These are phyloP conservation scores for Astrothelium subdiscretum DNA, from an alignment of 495 filamentous ascomycete species.

Conservation along the genomic window DNA sequence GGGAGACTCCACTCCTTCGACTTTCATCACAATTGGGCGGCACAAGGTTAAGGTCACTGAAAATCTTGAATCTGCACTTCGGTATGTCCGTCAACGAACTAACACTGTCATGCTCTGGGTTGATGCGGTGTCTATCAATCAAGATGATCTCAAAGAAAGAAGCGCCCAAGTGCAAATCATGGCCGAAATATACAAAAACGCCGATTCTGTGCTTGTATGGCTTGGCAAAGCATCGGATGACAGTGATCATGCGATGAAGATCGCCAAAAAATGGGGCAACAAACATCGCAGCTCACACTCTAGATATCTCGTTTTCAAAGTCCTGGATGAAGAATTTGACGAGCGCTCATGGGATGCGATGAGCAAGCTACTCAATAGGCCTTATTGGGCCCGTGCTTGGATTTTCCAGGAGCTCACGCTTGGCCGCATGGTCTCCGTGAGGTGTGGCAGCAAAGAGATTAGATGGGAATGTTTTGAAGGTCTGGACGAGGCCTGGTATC, in stretches of 20 bases:
- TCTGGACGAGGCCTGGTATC: background rate
- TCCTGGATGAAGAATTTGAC: background rate
- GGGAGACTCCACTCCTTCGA: background rate
- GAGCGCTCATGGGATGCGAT: background rate
- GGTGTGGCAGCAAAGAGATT: background rate
- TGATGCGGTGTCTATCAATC: slow-evolving; percentile 15
- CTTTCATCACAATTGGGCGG: background rate
- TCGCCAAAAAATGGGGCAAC: background rate
- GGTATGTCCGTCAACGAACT: background rate
- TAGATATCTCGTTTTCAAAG: background rate
- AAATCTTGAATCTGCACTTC: background rate
- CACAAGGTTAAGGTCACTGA: background rate
- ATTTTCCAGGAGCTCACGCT: background rate
- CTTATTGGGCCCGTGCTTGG: background rate
- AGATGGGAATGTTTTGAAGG: background rate
- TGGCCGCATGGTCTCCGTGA: background rate
- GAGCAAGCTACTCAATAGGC: background rate
- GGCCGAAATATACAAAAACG: slow-evolving; percentile 10
- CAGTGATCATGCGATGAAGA: background rate
- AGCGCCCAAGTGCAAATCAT: slow-evolving; percentile 11
- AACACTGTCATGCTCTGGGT: background rate
- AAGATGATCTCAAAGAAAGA: slow-evolving; percentile 8
- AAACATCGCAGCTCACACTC: background rate
- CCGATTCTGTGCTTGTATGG: slow-evolving; percentile 10
- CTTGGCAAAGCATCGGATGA: slow-evolving; percentile 5